Conservation (phyloP, 768 basidiomycete species). For the Glaciozyma martinii region DNA sequence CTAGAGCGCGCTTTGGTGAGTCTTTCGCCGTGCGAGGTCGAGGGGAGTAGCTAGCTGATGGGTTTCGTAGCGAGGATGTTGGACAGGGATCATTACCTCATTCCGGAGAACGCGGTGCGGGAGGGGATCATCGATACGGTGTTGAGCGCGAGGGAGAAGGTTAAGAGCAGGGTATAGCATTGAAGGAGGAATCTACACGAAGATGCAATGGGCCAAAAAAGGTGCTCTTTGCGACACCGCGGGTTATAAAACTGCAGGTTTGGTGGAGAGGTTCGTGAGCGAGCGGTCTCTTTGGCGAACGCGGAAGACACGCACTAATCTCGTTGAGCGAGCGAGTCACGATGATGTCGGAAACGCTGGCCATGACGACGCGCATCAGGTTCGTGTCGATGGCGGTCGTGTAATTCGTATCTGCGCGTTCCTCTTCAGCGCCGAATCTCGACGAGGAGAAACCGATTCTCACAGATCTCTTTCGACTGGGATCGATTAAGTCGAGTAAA, state of each 20-base stretch:
- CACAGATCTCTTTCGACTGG: slow-evolving; percentile 42
- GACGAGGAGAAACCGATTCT: not conserved
- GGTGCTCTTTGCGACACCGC: too few relatives aligned
- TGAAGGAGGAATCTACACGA: not conserved
- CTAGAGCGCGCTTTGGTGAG: slow-evolving; percentile 14
- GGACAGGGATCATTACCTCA: slow-evolving; percentile 30
- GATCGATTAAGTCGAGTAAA: slow-evolving; percentile 90
- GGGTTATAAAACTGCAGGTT: not conserved
- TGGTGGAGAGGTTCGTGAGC: not conserved
- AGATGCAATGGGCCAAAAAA: too few relatives aligned
- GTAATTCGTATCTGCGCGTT: slow-evolving; percentile 14
- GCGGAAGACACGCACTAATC: not conserved
- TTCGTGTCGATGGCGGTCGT: slow-evolving; percentile 35
- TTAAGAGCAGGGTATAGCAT: not conserved
- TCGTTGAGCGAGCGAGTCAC: not conserved
- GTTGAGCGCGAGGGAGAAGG: not conserved
- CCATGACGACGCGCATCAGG: slow-evolving; percentile 32
- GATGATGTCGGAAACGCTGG: slow-evolving; percentile 17
- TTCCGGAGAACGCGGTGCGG: slow-evolving; percentile 10
- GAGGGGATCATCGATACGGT: slow-evolving; percentile 31
- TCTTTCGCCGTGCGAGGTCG: not conserved
- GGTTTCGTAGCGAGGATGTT: slow-evolving; percentile 14
- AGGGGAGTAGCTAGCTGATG: not conserved
- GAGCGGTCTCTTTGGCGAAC: too few relatives aligned
- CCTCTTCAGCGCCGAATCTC: not conserved